phyloP scores from a whole-genome alignment of 345 rosid species.

The Eucalyptus rudis region DNA sequence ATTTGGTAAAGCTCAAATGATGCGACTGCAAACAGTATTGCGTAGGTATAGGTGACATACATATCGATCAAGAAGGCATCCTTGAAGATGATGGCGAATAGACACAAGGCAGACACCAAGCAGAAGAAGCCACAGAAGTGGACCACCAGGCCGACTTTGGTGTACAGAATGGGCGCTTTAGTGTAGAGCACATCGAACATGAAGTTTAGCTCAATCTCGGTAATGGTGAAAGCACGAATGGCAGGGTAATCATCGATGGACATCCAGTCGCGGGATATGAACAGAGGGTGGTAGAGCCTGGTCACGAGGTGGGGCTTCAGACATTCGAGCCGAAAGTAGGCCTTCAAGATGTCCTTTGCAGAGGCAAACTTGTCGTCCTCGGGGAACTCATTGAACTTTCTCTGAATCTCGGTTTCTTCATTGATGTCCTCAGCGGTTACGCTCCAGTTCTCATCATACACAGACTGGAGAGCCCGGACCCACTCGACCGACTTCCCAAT shows the following conservation, averaged over 20 bases:
- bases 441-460: background rate
- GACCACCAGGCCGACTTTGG: background rate
- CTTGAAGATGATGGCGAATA: background rate
- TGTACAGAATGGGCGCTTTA: constrained; percentile 4
- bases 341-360: background rate
- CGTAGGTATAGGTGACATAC: constrained; percentile 5
- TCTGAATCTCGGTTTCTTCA: background rate
- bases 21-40: background rate
- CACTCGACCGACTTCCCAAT: background rate
- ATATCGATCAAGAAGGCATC: background rate
- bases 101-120: background rate
- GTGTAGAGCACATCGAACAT: constrained; percentile 8
- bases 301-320: background rate
- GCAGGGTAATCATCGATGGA: background rate
- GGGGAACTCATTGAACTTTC: background rate
- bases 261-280: background rate
- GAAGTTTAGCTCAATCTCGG: background rate
- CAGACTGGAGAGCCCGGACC: background rate
- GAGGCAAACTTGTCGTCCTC: background rate
- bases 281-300: background rate
- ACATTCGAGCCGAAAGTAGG: background rate
- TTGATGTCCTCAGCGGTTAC: background rate
- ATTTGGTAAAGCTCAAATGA: background rate
- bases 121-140: background rate
- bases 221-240: background rate